A percentile compares a stretch with the other conserved stretches of the same genome.
These are phyloP conservation scores for Sclerotinia subarctica DNA, from an alignment of 2,329 filamentous ascomycete species.

Conservation along the genomic window DNA sequence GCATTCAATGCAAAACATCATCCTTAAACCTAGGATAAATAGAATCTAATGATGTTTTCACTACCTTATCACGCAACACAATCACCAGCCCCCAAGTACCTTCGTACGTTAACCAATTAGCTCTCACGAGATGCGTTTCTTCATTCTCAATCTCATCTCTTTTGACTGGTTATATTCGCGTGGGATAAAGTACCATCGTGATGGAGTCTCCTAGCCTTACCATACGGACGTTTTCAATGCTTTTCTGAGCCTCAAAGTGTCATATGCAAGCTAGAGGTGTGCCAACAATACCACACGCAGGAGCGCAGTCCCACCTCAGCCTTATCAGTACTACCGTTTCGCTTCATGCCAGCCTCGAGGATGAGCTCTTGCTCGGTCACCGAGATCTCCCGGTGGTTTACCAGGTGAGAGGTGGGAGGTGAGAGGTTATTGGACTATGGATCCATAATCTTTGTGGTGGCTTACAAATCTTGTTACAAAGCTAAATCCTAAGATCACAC, in stretches of 20 bases:
- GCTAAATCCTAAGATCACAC: not conserved
- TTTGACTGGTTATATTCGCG: not conserved
- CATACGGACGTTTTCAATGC: not conserved
- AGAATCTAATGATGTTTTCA: not conserved
- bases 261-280: not conserved
- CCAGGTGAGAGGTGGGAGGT: not conserved
- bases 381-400: not conserved
- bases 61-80: conserved; percentile 10
- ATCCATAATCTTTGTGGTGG: not conserved
- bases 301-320: not conserved
- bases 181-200: not conserved
- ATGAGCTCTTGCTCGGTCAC: not conserved
- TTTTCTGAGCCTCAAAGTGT: not conserved
- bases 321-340: not conserved
- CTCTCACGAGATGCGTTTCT: not conserved
- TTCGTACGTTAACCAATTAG: conserved; percentile 12
- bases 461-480: not conserved
- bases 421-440: not conserved
- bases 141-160: not conserved
- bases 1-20: not conserved
- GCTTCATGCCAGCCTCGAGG: not conserved
- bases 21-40: not conserved
- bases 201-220: not conserved
- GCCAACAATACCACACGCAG: not conserved
- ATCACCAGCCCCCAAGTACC: not conserved